Conservation (phyloP, 352 stramenopile species). For the Phytophthora brassicae region DNA sequence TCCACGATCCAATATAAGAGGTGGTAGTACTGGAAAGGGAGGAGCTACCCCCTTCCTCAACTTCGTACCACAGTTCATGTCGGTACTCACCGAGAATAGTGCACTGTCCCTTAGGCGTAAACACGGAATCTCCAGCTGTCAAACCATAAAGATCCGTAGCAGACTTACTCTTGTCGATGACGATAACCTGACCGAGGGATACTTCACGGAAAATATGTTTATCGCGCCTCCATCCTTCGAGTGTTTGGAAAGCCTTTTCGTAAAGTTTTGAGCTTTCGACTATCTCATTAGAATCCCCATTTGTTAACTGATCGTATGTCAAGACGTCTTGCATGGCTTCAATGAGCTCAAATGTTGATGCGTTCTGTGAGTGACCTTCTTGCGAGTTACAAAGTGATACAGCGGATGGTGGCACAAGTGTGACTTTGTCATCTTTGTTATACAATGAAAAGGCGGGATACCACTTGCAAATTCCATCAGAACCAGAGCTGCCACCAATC, state of each 20-base stretch:
- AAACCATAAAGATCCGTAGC: conserved; percentile 45
- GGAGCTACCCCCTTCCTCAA: conserved; percentile 19
- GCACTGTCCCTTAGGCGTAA: conserved; percentile 60
- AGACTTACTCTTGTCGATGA: conserved; percentile 32
- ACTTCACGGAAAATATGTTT: conserved; percentile 38
- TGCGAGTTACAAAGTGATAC: conserved; percentile 4
- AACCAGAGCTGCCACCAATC: neutral
- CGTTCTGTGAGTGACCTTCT: conserved; percentile 30
- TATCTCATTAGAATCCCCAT: neutral
- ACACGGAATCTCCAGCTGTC: conserved; percentile 50
- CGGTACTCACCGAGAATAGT: conserved; percentile 59
- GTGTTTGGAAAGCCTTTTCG: conserved; percentile 30
- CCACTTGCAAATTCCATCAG: conserved; percentile 48
- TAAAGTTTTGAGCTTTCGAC: conserved; percentile 12
- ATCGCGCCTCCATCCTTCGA: conserved; percentile 30
- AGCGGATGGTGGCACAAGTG: conserved; percentile 50
- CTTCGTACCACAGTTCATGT: conserved; percentile 75
- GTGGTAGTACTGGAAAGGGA: conserved; percentile 5
- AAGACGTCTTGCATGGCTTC: conserved; percentile 32
- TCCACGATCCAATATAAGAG: conserved; percentile 45
- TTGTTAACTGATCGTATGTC: conserved; percentile 20
- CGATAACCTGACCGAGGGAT: conserved; percentile 34
- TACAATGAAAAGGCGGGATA: conserved; percentile 92
- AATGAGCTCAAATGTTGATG: conserved; percentile 42
- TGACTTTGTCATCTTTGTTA: conserved; percentile 90